A percentile compares a stretch with the other conserved stretches of the same genome.
These are phyloP conservation scores for Verticillium tricorpus DNA, from an alignment of 2,329 filamentous ascomycete genomes.

Conservation along the genomic window DNA sequence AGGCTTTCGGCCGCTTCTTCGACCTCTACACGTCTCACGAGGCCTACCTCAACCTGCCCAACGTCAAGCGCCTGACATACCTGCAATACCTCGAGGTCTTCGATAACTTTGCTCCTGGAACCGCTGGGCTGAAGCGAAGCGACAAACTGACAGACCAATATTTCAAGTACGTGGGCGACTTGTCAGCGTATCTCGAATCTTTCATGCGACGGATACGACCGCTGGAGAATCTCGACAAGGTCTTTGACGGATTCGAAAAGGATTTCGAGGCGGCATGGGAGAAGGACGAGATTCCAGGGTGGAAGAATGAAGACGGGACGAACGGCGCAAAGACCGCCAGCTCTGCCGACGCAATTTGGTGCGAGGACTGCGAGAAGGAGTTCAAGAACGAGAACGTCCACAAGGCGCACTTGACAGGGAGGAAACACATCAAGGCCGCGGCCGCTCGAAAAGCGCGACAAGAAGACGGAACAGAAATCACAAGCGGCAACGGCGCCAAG, in stretches of 20 bases:
- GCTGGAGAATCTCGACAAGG: conserved; percentile 76
- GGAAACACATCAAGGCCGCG: conserved; percentile 87
- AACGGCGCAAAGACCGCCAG: conserved; percentile 29
- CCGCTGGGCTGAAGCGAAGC: conserved; percentile 67
- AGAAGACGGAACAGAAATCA: conserved; percentile 27
- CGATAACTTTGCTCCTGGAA: conserved; percentile 75
- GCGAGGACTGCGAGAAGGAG: conserved; percentile 85
- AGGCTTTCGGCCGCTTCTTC: conserved; percentile 87
- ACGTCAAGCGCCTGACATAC: conserved; percentile 80
- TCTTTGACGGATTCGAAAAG: conserved; percentile 70
- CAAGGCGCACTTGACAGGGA: conserved; percentile 80
- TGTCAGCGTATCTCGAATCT: conserved; percentile 79
- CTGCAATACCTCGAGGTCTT: conserved; percentile 91
- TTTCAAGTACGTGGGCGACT: conserved; percentile 78
- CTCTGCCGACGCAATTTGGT: conserved; percentile 70
- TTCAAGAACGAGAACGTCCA: conserved; percentile 96
- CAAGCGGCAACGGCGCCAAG: conserved; percentile 21
- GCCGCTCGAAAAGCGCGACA: conserved; percentile 54
- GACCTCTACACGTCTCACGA: conserved; percentile 84
- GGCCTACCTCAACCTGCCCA: conserved; percentile 82
- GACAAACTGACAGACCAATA: conserved; percentile 93
- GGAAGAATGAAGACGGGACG: conserved; percentile 55
- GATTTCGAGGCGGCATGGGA: conserved; percentile 85
- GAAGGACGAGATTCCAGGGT: conserved; percentile 72
- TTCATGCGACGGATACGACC: conserved; percentile 84